A percentile compares a stretch with the other conserved stretches of the same genome.
These are phyloP conservation scores for Nidularia sp. DNA, from an alignment of 768 basidiomycete species.

Conservation along the genomic window DNA sequence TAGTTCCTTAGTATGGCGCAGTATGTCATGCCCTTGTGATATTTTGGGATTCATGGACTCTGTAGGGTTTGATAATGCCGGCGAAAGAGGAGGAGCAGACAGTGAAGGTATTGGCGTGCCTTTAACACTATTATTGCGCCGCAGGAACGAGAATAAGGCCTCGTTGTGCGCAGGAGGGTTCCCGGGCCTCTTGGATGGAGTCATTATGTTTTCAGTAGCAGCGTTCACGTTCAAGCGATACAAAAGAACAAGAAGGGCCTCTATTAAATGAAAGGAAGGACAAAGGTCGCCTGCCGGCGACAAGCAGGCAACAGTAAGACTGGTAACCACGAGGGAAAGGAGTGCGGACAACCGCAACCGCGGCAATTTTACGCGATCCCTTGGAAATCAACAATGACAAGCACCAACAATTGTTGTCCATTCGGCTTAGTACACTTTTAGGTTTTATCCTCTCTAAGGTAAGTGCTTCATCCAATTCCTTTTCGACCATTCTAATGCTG, in stretches of 20 bases:
- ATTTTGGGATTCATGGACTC: neutral
- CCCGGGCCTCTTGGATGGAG: neutral
- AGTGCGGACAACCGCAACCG: neutral
- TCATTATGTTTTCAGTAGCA: neutral
- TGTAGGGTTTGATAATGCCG: neutral
- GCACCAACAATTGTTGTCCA: neutral
- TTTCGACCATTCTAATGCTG: no score
- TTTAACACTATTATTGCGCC: neutral
- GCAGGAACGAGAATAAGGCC: neutral
- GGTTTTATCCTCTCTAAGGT: neutral
- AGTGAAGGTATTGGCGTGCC: neutral
- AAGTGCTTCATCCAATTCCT: no score
- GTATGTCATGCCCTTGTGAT: neutral
- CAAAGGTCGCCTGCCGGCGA: neutral
- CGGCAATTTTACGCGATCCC: neutral
- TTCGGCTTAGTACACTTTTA: neutral
- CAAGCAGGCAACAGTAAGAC: no score
- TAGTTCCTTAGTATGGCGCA: neutral
- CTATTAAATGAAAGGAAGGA: neutral
- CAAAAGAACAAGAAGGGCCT: no score
- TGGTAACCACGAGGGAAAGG: neutral
- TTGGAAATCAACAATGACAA: neutral
- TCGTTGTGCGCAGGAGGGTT: neutral
- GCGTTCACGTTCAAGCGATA: no score
- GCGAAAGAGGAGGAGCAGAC: neutral